Evolutionary conservation across 1,284 basidiomycete species (phyloP).

Genomic region (Trichosporon ovoides): DNA sequence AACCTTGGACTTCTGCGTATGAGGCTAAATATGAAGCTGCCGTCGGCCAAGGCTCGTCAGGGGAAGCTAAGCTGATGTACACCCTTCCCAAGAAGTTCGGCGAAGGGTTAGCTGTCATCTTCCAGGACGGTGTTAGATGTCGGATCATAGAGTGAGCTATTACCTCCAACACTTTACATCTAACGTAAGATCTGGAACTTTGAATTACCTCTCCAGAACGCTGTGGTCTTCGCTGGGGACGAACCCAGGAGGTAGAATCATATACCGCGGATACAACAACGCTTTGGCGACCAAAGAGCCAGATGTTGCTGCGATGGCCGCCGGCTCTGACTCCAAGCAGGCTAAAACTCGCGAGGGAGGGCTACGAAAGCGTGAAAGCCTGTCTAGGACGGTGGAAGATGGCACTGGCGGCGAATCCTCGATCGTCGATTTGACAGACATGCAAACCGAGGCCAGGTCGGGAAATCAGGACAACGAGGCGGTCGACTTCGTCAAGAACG

Average conservation of each 20-base stretch:
- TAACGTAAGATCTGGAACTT: slow-evolving; percentile 32
- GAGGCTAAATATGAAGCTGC: slow-evolving; percentile 52
- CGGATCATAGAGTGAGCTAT: slow-evolving; percentile 48
- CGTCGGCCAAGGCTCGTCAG: slow-evolving; percentile 50
- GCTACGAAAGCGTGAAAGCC: background rate
- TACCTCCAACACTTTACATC: background rate
- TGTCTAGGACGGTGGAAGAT: background rate
- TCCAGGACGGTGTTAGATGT: slow-evolving; percentile 51
- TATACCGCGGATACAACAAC: slow-evolving; percentile 51
- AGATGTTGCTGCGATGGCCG: background rate
- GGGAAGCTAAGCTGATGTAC: slow-evolving; percentile 55
- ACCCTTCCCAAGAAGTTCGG: slow-evolving; percentile 45
- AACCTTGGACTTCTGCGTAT: slow-evolving; percentile 49
- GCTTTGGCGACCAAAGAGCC: slow-evolving; percentile 33
- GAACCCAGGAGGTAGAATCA: slow-evolving; percentile 46
- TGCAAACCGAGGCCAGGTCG: background rate
- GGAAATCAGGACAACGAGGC: background rate
- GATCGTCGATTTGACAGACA: background rate
- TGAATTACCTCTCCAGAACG: slow-evolving; percentile 43
- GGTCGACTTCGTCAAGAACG: background rate
- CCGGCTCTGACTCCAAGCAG: background rate
- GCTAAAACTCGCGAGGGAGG: background rate
- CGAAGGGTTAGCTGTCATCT: slow-evolving; percentile 50
- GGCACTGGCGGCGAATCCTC: background rate
- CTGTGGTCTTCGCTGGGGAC: slow-evolving; percentile 46